Conservation (phyloP, 345 rosid genomes). For the Citrus inodora region DNA sequence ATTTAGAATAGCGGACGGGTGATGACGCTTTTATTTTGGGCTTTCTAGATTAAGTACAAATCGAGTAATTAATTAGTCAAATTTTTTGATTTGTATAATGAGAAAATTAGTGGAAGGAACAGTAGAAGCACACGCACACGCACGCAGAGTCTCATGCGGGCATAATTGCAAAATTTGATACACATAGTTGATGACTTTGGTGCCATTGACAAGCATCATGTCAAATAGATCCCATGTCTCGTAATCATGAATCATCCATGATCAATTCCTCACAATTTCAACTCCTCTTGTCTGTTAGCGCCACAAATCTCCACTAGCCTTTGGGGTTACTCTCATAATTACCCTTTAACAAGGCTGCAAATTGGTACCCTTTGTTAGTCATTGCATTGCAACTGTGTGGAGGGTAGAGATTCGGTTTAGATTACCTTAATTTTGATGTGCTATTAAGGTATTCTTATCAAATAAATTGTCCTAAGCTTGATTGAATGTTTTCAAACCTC, state of each 20-base stretch:
- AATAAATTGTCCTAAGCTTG: too few species aligned
- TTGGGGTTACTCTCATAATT: not conserved
- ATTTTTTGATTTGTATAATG: not conserved
- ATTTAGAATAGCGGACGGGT: not conserved
- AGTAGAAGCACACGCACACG: not conserved
- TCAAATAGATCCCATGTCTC: constrained; percentile 3
- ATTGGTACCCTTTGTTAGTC: not conserved
- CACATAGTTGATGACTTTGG: not conserved
- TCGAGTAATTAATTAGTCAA: not conserved
- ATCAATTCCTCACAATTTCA: not conserved
- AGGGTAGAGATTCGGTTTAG: not conserved
- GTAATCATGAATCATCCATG: not conserved
- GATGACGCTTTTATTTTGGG: not conserved
- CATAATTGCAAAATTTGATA: not conserved
- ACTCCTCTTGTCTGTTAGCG: not conserved
- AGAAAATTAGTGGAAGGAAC: not conserved
- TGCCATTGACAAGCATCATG: constrained; percentile 13
- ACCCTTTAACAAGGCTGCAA: constrained; percentile 3
- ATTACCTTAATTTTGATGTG: not conserved
- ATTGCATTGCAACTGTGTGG: too few species aligned
- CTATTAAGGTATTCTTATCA: not conserved
- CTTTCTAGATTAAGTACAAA: not conserved
- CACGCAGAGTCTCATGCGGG: not conserved
- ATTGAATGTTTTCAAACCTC: too few species aligned
- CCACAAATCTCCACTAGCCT: not conserved